Evolutionary conservation across 805 yeast genomes (phyloP), one percentile per base, ranked within the genome.

Genomic region (Yarrowia deformans): DNA sequence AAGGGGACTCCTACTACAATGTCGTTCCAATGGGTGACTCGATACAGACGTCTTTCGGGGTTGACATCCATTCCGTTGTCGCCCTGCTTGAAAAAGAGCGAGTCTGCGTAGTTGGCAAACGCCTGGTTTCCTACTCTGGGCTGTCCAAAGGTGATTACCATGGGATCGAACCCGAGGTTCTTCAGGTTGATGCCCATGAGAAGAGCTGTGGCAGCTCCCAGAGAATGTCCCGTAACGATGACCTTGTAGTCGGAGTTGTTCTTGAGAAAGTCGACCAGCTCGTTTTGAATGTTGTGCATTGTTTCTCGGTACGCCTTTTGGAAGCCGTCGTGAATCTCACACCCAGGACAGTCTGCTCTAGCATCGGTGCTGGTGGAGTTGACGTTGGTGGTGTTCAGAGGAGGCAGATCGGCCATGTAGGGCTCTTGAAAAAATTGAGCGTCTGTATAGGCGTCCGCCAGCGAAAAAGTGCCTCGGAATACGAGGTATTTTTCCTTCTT

Each of bases 181-280:
- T 48, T 49, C 61, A 88, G 80, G 72, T 89, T 94, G 32, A 87
- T 79, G 0, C 90, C 93, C 13, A 85, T 82, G 34, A 90, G 77
- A 3, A 81, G 77, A 1, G 92, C 88, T 58, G 88, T 76, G 0
- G 93, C 93, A 6, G 88, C 95, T 1, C 93, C 93, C 46, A 90
- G 77, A 0, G 95, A 90, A 76, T 90, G 97, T 0, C 96, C 95
- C 0, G 86, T 79, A 0, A 88, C 81, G 1, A 83, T 81, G 1
- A 89, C 69, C 32, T 80, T 75, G 74, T 87, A 88, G 23, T 81
- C 82, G 0, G 87, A 84, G 73, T 82, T 55, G 4, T 14, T 34
- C 10, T 12, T 10, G 23, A 40, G 19, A 42, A 40, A 40, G 1
- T 8, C 39, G 10, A 43, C 35, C 50, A 58, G 13, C 7, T 58